Evolutionary conservation across 140 eudicot species (phyloP).

Genomic region (Cichorium intybus): DNA sequence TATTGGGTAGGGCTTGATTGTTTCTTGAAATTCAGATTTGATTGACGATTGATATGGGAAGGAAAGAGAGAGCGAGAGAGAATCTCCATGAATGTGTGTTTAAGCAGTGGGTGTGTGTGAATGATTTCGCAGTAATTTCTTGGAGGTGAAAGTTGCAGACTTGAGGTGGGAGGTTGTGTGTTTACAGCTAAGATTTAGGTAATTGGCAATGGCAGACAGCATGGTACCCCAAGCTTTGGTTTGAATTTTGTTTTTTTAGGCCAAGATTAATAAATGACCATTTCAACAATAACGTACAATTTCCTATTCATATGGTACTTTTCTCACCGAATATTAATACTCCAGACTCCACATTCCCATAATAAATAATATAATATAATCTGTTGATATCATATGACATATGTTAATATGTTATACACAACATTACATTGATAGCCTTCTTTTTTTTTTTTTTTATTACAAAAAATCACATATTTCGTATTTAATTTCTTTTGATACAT

Average conservation of each 20-base stretch:
- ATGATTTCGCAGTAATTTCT: constrained; percentile 23
- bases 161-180: constrained; percentile 19
- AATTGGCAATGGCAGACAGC: constrained; percentile 16
- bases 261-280: constrained; percentile 1
- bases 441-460: too few species aligned
- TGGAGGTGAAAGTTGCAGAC: constrained; percentile 22
- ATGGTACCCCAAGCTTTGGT: constrained; percentile 6
- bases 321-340: neutral
- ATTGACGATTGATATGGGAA: constrained; percentile 7
- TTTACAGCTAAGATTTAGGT: constrained; percentile 35
- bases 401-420: too few species aligned
- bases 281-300: constrained; percentile 14
- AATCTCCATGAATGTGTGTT: constrained; percentile 26
- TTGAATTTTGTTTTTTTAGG: constrained; percentile 5
- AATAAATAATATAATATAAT: neutral
- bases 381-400: too few species aligned
- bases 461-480: too few species aligned
- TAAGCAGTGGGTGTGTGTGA: constrained; percentile 14
- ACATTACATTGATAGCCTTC: too few species aligned
- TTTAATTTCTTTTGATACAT: too few species aligned
- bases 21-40: neutral
- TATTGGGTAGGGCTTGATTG: constrained; percentile 1
- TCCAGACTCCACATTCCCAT: neutral
- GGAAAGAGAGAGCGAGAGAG: constrained; percentile 15
- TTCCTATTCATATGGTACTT: neutral